Base-by-base conservation (phyloP, 2,329 filamentous ascomycete species). In the Thermomyces lanuginosus region DNA sequence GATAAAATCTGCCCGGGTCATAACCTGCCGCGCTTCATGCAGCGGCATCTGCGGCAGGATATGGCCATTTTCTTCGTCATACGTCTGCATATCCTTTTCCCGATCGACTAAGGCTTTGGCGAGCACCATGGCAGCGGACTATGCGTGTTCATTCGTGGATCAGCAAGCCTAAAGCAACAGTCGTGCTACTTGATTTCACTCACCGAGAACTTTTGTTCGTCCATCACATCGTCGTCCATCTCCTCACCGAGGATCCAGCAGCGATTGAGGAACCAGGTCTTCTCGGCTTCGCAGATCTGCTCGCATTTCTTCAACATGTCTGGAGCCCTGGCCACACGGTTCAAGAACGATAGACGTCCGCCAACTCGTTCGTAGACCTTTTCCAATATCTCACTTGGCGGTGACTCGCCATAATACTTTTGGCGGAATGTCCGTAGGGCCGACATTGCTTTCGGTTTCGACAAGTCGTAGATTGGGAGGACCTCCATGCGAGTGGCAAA, bases 141-240 rank as follows among this genome's bases (percentile, higher is more conserved):
- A 34, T 22, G 9, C 16, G 6, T 22, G 13, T n/a, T n/a, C n/a
- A n/a, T n/a, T n/a, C n/a, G n/a, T n/a, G n/a, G n/a, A n/a, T n/a
- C n/a, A n/a, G n/a, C n/a, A n/a, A n/a, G n/a, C n/a, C n/a, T n/a
- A n/a, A n/a, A n/a, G n/a, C n/a, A n/a, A n/a, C n/a, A n/a, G n/a
- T n/a, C n/a, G n/a, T n/a, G n/a, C n/a, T n/a, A n/a, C n/a, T n/a
- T n/a, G n/a, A n/a, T n/a, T n/a, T n/a, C n/a, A 68, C 74, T 56
- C 61, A 82, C 77, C 23, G 84, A 81, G 63, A 82, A 93, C 51
- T 95, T 93, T 48, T 95, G 83, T 52, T 93, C 80, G 45, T 93
- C 82, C 76, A 95, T 95, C 40, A 93, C 89, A 47, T 98, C 89
- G 53, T 95, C 89, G 41, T 95, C 89, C 76, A 77, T 83, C 36